Base-by-base conservation (phyloP, 1,139 yeast species). In the Meyerozyma sp. region DNA sequence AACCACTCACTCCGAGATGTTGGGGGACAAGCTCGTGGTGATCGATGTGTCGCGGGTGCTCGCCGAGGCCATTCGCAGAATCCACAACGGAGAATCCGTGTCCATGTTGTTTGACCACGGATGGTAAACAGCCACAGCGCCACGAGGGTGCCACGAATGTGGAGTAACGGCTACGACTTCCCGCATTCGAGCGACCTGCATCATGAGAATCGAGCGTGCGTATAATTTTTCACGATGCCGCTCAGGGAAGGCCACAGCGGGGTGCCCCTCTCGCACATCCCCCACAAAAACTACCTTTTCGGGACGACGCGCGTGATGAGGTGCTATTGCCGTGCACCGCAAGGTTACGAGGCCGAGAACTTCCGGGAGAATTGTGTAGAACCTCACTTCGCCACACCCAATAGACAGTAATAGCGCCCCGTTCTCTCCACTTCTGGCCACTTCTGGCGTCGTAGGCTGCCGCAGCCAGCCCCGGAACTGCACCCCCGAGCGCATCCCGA, bases 71-170 rank as follows among this genome's bases (percentile, higher is more conserved):
- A 89, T 93, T 41, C 76, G 99, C 63, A 75, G 99, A 62, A 91
- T 93, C 40, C 96, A 93, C 64, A 93, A 93, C 55, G 99, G 99
- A 52, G 99, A 93, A 69, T 82, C 93, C 26, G 96, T 93, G 18
- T 84, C 95, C 16, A 85, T 90, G 88, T 73, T 93, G 49, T 93
- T 93, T 66, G 96, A 90, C 58, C 91, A 88, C 56, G 91, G 89
- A 2, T 82, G 87, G 84, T 81, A 55, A 14, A 13, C 13, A 27
- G 29, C 29, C 29, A 27, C 29, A 3, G 29, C 6, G 13, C 11
- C 13, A 10, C 11, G n/a, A n/a, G 13, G 2, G 29, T 27, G 13
- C 11, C 13, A 10, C 11, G n/a, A n/a, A 6, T 10, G 29, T 27
- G 29, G 29, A 27, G 29, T 27, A 27, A n/a, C 29, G 13, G 13